Conservation (phyloP, 176 grass and related monocot genomes). For the Aegilops tauschii region DNA sequence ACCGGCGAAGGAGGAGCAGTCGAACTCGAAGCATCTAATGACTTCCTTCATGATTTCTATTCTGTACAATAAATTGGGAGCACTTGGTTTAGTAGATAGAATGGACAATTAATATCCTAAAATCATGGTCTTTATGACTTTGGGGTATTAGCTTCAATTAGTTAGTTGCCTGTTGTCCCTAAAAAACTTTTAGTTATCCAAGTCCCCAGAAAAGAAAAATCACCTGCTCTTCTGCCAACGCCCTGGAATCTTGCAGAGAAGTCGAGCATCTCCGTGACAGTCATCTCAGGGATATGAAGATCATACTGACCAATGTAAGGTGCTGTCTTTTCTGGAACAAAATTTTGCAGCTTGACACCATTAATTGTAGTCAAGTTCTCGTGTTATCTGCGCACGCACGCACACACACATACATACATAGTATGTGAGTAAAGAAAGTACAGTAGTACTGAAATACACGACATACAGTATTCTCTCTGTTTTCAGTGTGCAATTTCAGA, state of each 20-base stretch:
- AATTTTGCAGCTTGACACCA: slow-evolving; percentile 46
- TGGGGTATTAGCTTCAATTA: neutral
- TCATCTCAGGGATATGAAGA: slow-evolving; percentile 72
- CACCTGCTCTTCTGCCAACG: slow-evolving; percentile 23
- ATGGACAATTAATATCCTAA: neutral
- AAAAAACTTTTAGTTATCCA: no score
- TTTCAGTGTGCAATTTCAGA: neutral
- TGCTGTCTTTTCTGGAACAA: slow-evolving; percentile 59
- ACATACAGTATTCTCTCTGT: neutral
- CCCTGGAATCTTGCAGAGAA: slow-evolving; percentile 73
- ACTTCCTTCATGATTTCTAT: slow-evolving; percentile 52
- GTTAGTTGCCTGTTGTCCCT: neutral
- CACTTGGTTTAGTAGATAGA: neutral
- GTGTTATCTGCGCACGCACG: slow-evolving; percentile 21
- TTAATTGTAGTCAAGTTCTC: slow-evolving; percentile 58
- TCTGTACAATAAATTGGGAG: neutral
- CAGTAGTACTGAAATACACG: neutral
- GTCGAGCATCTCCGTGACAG: slow-evolving; percentile 58
- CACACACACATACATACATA: neutral
- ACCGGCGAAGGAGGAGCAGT: no score
- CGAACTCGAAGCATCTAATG: slow-evolving; percentile 10
- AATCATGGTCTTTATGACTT: neutral
- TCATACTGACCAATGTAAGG: slow-evolving; percentile 66
- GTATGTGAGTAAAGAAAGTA: neutral
- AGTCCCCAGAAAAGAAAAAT: no score